Conservation (phyloP, 495 filamentous ascomycete species). For the Friedmanniomyces endolithicus region DNA sequence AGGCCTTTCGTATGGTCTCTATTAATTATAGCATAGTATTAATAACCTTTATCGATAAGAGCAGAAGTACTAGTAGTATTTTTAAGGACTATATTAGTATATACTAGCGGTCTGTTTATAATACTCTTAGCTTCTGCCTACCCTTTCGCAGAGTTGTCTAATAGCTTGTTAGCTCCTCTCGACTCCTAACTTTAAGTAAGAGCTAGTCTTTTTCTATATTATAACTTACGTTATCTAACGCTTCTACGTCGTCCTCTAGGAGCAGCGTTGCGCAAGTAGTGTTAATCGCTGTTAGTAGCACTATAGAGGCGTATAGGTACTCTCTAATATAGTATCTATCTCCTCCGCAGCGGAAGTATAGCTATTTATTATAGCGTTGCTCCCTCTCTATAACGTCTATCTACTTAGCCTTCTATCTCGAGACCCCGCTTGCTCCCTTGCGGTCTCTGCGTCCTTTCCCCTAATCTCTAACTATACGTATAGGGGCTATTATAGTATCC, state of each 20-base stretch:
- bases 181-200: background rate
- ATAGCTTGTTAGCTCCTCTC: background rate
- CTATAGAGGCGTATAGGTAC: background rate
- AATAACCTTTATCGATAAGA: conserved; percentile 1
- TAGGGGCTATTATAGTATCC: background rate
- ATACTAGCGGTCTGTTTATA: conserved; percentile 1
- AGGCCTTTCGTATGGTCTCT: background rate
- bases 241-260: background rate
- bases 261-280: background rate
- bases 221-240: background rate
- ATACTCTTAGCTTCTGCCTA: background rate
- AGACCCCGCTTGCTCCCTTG: background rate
- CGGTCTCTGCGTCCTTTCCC: background rate
- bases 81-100: conserved; percentile 3
- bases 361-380: background rate
- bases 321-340: conserved; percentile 2
- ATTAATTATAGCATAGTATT: conserved; percentile 2
- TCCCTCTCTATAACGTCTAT: background rate
- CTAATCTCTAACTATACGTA: background rate
- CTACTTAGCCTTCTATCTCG: background rate
- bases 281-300: background rate
- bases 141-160: background rate
- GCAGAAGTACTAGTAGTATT: background rate
- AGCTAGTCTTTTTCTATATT: background rate
- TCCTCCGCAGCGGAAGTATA: background rate